Evolutionary conservation across 176 grass and related monocot genomes (phyloP).

Genomic region (Aegilops umbellulata): DNA sequence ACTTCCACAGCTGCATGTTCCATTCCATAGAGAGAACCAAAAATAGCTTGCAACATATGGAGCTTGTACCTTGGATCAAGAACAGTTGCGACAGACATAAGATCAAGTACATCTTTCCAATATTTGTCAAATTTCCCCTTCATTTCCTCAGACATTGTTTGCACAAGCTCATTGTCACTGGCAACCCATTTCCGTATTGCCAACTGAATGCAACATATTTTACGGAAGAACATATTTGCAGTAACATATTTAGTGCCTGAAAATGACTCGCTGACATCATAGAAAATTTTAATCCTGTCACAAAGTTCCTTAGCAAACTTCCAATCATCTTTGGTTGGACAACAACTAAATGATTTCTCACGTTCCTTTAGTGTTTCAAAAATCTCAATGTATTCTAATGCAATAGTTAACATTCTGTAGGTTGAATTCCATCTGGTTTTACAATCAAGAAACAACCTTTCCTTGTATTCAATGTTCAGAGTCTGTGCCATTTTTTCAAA

Average conservation of each 20-base stretch:
- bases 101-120: not conserved
- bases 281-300: not conserved
- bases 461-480: not conserved
- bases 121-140: not conserved
- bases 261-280: not conserved
- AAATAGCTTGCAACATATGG: not conserved
- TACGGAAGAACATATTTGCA: slow-evolving; percentile 9
- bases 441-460: not conserved
- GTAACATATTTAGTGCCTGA: slow-evolving; percentile 10
- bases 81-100: not conserved
- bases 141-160: not conserved
- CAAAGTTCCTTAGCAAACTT: not conserved
- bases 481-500: too few relatives aligned
- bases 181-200: not conserved
- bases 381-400: not conserved
- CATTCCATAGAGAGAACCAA: not conserved
- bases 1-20: not conserved
- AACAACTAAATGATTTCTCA: not conserved
- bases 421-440: not conserved
- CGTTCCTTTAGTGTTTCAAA: not conserved
- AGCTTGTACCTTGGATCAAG: not conserved
- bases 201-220: slow-evolving; percentile 18
- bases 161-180: not conserved
- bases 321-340: not conserved
- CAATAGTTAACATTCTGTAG: not conserved